A percentile compares a stretch with the other conserved stretches of the same genome.
Conservation (phyloP, 2,329 filamentous ascomycete genomes). For the Pyrenophora tritici-repentis region DNA sequence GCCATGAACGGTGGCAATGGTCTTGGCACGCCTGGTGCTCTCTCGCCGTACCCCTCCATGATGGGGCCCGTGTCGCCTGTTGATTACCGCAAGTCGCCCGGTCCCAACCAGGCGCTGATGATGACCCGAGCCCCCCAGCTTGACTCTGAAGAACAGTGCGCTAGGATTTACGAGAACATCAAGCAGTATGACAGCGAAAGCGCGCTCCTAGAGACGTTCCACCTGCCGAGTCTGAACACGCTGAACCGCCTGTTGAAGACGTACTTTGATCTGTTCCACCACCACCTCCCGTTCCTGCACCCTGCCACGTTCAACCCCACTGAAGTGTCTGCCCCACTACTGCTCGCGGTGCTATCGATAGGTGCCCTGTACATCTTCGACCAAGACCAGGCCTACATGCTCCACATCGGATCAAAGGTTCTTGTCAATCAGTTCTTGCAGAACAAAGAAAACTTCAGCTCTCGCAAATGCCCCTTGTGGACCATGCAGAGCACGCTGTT, state of each 20-base stretch:
- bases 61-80: conserved; percentile 70
- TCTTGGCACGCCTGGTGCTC: conserved; percentile 71
- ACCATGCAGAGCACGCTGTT: conserved; percentile 96
- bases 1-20: conserved; percentile 73
- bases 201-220: conserved; percentile 85
- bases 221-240: conserved; percentile 76
- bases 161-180: conserved; percentile 84
- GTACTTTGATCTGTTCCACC: conserved; percentile 96
- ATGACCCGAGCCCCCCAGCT: conserved; percentile 78
- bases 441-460: conserved; percentile 99
- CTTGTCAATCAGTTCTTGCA: conserved; percentile 96
- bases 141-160: conserved; percentile 80
- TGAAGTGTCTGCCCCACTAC: conserved; percentile 76
- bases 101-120: conserved; percentile 67
- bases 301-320: conserved; percentile 87
- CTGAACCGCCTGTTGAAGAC: conserved; percentile 92
- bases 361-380: conserved; percentile 96
- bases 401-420: conserved; percentile 97
- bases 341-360: conserved; percentile 91
- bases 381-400: conserved; percentile 93
- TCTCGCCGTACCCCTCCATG: conserved; percentile 73
- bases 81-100: conserved; percentile 72
- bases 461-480: conserved; percentile 94
- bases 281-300: conserved; percentile 94
- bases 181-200: conserved; percentile 78